A percentile compares a stretch with the other conserved stretches of the same genome.
phyloP scores from a whole-genome alignment of 2,329 filamentous ascomycete species.

The Hypoxylon sp. region DNA sequence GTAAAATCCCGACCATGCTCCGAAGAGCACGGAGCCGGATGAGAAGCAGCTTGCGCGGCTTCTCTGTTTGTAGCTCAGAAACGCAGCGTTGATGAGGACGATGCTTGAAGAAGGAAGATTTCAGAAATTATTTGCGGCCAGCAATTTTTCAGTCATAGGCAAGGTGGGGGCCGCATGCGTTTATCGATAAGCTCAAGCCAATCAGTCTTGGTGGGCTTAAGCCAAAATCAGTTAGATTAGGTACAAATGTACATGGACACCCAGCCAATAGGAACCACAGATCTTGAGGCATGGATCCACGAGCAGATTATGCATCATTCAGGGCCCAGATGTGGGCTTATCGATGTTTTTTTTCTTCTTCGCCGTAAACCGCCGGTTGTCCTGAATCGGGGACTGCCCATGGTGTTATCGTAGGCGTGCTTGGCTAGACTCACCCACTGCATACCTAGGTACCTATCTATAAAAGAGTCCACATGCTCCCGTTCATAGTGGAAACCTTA shows the following conservation, averaged over 20 bases:
- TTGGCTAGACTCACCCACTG: constrained; percentile 30
- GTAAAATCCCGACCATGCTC: constrained; percentile 35
- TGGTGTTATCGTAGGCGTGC: constrained; percentile 26
- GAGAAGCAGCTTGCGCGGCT: constrained; percentile 56
- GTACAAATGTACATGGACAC: not conserved
- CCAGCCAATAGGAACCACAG: not conserved
- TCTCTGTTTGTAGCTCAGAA: constrained; percentile 91
- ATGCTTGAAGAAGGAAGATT: constrained; percentile 70
- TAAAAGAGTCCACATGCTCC: not conserved
- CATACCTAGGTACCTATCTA: too few relatives aligned
- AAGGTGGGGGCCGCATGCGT: constrained; percentile 17
- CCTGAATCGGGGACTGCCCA: constrained; percentile 11
- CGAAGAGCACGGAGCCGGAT: constrained; percentile 39
- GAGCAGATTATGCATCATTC: constrained; percentile 1
- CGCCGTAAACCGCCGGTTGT: constrained; percentile 4
- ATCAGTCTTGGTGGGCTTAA: constrained; percentile 2
- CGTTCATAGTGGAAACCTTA: not conserved
- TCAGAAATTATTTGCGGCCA: constrained; percentile 38
- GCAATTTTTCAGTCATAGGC: constrained; percentile 46
- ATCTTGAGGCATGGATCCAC: not conserved
- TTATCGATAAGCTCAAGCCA: constrained; percentile 46
- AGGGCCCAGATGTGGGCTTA: constrained; percentile 31
- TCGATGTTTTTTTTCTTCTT: constrained; percentile 23
- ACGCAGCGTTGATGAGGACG: constrained; percentile 92
- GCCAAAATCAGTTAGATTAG: not conserved